These are phyloP conservation scores for Komagataella populi DNA, from an alignment of 805 yeast genomes.

Conservation along the genomic window DNA sequence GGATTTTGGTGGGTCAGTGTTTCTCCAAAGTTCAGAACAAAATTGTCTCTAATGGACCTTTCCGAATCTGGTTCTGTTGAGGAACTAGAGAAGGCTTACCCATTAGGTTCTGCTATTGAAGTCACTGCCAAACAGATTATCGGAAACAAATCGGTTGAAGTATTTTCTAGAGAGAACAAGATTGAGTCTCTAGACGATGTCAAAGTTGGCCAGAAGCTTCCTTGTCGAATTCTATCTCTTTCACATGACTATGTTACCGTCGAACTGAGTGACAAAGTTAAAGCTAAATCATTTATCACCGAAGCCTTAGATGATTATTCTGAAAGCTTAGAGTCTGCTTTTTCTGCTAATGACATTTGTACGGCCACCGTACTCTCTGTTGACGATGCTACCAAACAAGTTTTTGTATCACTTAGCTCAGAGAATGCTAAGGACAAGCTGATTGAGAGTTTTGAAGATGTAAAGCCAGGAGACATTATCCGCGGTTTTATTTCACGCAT, in stretches of 20 bases:
- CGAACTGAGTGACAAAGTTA: slow-evolving; percentile 48
- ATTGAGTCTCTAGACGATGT: slow-evolving; percentile 33
- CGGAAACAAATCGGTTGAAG: slow-evolving; percentile 29
- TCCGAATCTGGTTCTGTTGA: slow-evolving; percentile 36
- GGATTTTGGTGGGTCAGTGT: slow-evolving; percentile 58
- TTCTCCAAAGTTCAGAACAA: slow-evolving; percentile 56
- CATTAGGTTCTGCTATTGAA: slow-evolving; percentile 59
- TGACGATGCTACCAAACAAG: slow-evolving; percentile 33
- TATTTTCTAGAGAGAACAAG: slow-evolving; percentile 32
- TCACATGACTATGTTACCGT: slow-evolving; percentile 49
- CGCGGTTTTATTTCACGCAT: slow-evolving; percentile 72
- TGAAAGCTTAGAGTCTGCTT: slow-evolving; percentile 33
- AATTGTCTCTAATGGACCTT: slow-evolving; percentile 50
- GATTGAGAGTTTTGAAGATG: slow-evolving; percentile 34
- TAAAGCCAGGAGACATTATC: slow-evolving; percentile 59
- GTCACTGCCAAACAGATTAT: slow-evolving; percentile 44
- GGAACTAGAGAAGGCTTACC: slow-evolving; percentile 42
- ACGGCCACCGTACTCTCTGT: slow-evolving; percentile 39
- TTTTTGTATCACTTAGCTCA: slow-evolving; percentile 53
- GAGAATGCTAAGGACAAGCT: slow-evolving; percentile 34
- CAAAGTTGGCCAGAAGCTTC: slow-evolving; percentile 37
- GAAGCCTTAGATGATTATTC: slow-evolving; percentile 68
- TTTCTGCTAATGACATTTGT: slow-evolving; percentile 36
- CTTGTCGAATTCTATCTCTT: slow-evolving; percentile 50
- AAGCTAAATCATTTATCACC: slow-evolving; percentile 55